phyloP scores from a whole-genome alignment of 2,329 filamentous ascomycete genomes.

The Penicillium sp. region DNA sequence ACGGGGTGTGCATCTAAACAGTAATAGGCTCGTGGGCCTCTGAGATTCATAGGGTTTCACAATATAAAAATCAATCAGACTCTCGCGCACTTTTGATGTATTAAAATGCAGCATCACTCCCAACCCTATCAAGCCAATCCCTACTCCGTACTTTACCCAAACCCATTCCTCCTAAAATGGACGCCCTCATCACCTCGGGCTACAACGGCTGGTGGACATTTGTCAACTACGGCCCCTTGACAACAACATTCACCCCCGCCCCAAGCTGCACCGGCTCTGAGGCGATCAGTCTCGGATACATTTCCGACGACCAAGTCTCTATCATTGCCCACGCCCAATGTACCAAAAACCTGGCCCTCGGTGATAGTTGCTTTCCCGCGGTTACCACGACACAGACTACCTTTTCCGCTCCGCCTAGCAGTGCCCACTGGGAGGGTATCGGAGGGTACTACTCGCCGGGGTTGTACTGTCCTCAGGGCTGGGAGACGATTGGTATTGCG shows the following conservation, averaged over 20 bases:
- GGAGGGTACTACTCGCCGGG: slow-evolving; percentile 20
- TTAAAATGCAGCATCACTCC: too few species aligned
- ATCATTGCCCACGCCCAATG: background rate
- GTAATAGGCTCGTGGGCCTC: too few species aligned
- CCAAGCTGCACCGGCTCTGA: slow-evolving; percentile 11
- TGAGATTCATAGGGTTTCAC: too few species aligned
- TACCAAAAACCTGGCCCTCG: background rate
- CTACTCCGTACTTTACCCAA: too few species aligned
- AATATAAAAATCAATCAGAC: too few species aligned
- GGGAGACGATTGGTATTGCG: slow-evolving; percentile 17
- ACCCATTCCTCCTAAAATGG: background rate
- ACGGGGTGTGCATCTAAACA: too few species aligned
- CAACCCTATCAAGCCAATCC: too few species aligned
- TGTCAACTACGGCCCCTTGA: slow-evolving; percentile 15
- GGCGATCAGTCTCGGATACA: background rate
- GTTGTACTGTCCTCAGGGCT: slow-evolving; percentile 23
- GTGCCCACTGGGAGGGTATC: background rate
- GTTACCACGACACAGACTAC: background rate
- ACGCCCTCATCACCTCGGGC: slow-evolving; percentile 2
- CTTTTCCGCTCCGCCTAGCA: background rate
- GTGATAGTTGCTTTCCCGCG: slow-evolving; percentile 1
- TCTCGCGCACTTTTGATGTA: too few species aligned
- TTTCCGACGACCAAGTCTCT: background rate
- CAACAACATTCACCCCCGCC: slow-evolving; percentile 18
- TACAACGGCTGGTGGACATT: slow-evolving; percentile 14